Base-by-base conservation (phyloP, 1,284 basidiomycete species). In the Cryptococcus sp. region DNA sequence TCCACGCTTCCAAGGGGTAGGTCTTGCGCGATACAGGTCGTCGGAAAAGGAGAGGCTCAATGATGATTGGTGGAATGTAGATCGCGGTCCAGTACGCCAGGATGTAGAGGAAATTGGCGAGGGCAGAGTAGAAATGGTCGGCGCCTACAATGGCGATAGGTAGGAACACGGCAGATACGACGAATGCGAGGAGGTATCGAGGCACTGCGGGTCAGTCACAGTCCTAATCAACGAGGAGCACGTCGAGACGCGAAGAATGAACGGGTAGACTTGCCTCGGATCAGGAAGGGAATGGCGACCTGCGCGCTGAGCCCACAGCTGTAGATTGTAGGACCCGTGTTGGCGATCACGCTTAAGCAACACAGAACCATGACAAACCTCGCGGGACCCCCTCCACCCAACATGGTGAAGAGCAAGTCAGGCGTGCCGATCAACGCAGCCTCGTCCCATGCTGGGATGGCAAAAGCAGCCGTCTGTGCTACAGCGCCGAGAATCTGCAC, bases 261-360 rank as follows among this genome's bases (percentile, higher is more conserved):
- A n/a, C n/a, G n/a, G 23, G 12, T 23, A 22, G 4, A 59, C 62
- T 55, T 42, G 68, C 66, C 58, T 46, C 57, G 55, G 28, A 70
- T 57, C 23, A 73, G 60, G 61, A 67, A 78, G 0, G 90, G 89
- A 16, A 88, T 71, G 58, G 85, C 80, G 5, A 88, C 79, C 66
- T 92, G 88, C 52, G 89, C 78, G 60, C 82, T 85, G 50, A 93
- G 77, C n/a, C 85, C 83, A 51, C 87, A 81, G 39, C 84, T 86
- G 69, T 94, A 93, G 58, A 90, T 82, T 9, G 76, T 87, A 4
- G 83, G 81, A 4, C 87, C 85, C 49, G 90, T 86, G 74, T 94
- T 95, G 3, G 82, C 87, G 2, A 82, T 81, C 26, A 89, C 85
- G 47, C 84, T 87, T 21, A 72, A 52, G 48, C 63, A 65, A 43